Conservation (phyloP, 2,329 filamentous ascomycete genomes). For the Parastagonospora nodorum region DNA sequence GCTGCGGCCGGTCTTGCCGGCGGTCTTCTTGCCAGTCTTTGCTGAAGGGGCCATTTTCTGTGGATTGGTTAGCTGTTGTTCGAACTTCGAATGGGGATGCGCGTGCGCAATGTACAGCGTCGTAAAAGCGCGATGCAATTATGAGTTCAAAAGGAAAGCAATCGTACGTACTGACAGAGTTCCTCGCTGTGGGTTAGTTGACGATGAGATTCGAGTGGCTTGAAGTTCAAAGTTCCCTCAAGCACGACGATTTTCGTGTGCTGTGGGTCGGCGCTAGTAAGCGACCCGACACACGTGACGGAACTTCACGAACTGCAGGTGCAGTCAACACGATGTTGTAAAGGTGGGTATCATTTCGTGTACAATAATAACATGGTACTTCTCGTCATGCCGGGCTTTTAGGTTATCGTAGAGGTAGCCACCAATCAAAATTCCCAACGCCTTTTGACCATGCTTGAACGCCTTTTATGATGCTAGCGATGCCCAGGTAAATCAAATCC, state of each 20-base stretch:
- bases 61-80: conserved; percentile 22
- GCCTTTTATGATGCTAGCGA: conserved; percentile 18
- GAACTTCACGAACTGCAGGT: not conserved
- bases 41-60: conserved; percentile 50
- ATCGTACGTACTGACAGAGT: conserved; percentile 30
- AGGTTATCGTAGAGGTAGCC: too few relatives aligned
- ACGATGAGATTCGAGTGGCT: conserved; percentile 27
- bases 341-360: conserved; percentile 4
- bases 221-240: conserved; percentile 18
- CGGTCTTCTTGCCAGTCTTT: conserved; percentile 62
- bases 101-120: not conserved
- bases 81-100: not conserved
- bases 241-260: conserved; percentile 20
- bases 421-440: not conserved
- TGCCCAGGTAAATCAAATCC: conserved; percentile 44
- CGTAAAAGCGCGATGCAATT: not conserved
- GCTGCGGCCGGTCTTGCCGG: conserved; percentile 74
- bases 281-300: conserved; percentile 15
- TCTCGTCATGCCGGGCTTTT: not conserved
- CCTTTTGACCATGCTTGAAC: conserved; percentile 10
- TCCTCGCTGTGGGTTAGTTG: conserved; percentile 35
- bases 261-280: conserved; percentile 19
- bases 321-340: too few relatives aligned
- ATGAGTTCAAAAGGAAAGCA: not conserved
- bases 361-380: not conserved